Conservation (phyloP, 2,329 filamentous ascomycete genomes). For the Aspergillus sp. region DNA sequence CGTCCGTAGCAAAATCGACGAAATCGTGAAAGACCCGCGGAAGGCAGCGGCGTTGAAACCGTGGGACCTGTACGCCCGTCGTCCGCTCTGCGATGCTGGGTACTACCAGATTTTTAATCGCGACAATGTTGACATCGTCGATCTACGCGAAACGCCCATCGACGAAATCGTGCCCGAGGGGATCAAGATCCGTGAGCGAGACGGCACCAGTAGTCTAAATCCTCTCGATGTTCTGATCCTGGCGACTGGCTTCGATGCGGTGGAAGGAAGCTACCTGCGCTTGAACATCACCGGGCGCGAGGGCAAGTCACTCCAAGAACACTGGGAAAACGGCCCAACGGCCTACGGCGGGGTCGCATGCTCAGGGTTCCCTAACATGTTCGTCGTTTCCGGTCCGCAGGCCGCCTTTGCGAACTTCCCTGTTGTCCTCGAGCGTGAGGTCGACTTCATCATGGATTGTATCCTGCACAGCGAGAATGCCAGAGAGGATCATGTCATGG, state of each 20-base stretch:
- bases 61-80: not conserved
- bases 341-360: too few species aligned
- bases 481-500: too few species aligned
- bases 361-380: too few species aligned
- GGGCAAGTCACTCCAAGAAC: not conserved
- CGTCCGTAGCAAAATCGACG: not conserved
- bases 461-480: too few species aligned
- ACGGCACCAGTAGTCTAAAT: too few species aligned
- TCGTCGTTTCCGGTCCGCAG: too few species aligned
- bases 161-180: not conserved
- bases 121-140: not conserved
- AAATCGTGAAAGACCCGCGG: not conserved
- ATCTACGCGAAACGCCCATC: not conserved
- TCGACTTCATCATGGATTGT: too few species aligned
- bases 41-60: not conserved
- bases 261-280: not conserved
- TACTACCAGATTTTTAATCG: not conserved
- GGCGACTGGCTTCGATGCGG: not conserved
- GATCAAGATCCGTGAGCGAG: not conserved
- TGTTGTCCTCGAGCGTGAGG: too few species aligned
- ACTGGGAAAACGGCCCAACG: not conserved
- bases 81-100: not conserved
- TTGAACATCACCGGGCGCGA: not conserved
- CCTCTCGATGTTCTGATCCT: not conserved
- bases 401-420: too few species aligned